phyloP scores from a whole-genome alignment of 768 basidiomycete species.

The Phaffia australis region DNA sequence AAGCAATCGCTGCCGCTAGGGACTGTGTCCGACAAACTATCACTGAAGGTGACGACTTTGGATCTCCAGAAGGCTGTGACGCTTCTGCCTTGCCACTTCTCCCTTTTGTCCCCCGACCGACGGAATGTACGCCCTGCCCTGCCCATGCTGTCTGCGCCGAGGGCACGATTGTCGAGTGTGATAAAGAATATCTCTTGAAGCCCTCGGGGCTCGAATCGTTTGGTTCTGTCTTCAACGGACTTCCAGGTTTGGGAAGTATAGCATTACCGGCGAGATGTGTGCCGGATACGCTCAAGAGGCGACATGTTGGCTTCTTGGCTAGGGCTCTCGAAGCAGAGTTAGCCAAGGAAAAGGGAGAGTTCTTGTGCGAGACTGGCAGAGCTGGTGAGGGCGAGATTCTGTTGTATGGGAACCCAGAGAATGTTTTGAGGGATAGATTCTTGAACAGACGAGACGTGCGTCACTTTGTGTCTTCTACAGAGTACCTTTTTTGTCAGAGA shows the following conservation, averaged over 20 bases:
- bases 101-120: slow-evolving; percentile 32
- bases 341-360: slow-evolving; percentile 53
- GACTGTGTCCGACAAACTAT: slow-evolving; percentile 29
- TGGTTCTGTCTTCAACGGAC: slow-evolving; percentile 29
- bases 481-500: slow-evolving; percentile 49
- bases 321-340: slow-evolving; percentile 57
- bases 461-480: slow-evolving; percentile 35
- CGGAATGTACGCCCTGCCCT: slow-evolving; percentile 39
- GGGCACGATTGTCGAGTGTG: slow-evolving; percentile 36
- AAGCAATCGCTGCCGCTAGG: slow-evolving; percentile 28
- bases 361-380: slow-evolving; percentile 52
- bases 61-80: slow-evolving; percentile 30
- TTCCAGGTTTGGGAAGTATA: slow-evolving; percentile 33
- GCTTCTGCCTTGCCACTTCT: slow-evolving; percentile 34
- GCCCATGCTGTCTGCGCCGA: slow-evolving; percentile 36
- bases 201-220: slow-evolving; percentile 22
- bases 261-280: slow-evolving; percentile 37
- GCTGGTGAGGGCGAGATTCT: slow-evolving; percentile 49
- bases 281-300: slow-evolving; percentile 39
- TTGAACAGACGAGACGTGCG: slow-evolving; percentile 25
- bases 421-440: slow-evolving; percentile 44
- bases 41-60: slow-evolving; percentile 24
- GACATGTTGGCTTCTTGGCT: slow-evolving; percentile 57
- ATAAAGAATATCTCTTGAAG: slow-evolving; percentile 36
- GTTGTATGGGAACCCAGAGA: slow-evolving; percentile 62